Percentiles rank a stretch among this genome's conserved stretches.
These are phyloP conservation scores for Spathaspora sp. DNA, from an alignment of 805 yeast species.

Conservation along the genomic window DNA sequence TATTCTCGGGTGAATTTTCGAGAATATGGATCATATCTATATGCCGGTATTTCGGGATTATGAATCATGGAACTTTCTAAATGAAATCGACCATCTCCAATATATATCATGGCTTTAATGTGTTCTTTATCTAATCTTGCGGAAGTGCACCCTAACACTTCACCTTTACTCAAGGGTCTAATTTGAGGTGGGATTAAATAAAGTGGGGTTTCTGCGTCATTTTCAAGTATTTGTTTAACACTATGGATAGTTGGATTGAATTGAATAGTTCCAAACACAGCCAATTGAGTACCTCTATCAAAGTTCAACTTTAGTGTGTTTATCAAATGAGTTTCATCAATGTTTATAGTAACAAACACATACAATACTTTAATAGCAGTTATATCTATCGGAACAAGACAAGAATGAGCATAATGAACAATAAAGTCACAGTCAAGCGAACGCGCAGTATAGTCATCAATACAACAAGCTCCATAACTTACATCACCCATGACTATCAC, in stretches of 20 bases:
- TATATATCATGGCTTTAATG: constrained; percentile 77
- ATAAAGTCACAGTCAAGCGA: constrained; percentile 91
- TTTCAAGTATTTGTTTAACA: constrained; percentile 56
- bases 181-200: constrained; percentile 84
- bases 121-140: constrained; percentile 66
- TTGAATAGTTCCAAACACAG: constrained; percentile 93
- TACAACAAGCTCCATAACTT: constrained; percentile 97
- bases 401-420: constrained; percentile 96
- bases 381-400: constrained; percentile 91
- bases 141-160: constrained; percentile 94
- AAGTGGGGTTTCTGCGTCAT: constrained; percentile 46
- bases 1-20: constrained; percentile 85
- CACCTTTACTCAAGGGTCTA: constrained; percentile 90
- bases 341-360: constrained; percentile 88
- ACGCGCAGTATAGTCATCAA: constrained; percentile 92
- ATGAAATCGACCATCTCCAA: constrained; percentile 97
- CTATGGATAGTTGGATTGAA: constrained; percentile 93
- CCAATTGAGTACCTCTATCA: constrained; percentile 57
- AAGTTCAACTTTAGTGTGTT: constrained; percentile 76
- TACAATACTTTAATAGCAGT: constrained; percentile 90
- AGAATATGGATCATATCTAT: constrained; percentile 91
- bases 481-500: constrained; percentile 98
- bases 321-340: constrained; percentile 77
- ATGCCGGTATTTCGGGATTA: constrained; percentile 90
- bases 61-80: constrained; percentile 96